Conservation (phyloP, 2,329 filamentous ascomycete genomes). For the Aspergillus chevalieri region DNA sequence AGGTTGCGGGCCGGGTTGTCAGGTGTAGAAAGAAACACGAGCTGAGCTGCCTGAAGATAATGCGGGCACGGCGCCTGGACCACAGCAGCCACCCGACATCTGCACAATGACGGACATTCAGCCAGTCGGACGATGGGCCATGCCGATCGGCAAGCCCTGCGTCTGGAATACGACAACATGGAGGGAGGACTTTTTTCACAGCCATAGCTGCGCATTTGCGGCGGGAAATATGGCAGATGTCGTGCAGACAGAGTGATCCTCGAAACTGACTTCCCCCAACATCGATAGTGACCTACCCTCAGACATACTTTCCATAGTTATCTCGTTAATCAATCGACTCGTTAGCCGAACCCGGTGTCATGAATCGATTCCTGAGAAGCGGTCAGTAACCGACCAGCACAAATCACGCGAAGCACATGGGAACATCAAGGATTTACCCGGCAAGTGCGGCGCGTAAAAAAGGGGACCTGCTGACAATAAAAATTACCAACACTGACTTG, state of each 20-base stretch:
- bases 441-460: not conserved
- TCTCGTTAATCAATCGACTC: not conserved
- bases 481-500: slow-evolving; percentile 11
- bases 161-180: slow-evolving; percentile 5
- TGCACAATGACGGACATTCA: slow-evolving; percentile 1
- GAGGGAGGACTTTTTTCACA: not conserved
- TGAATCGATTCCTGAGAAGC: not conserved
- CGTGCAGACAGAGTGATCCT: not conserved
- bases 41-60: not conserved
- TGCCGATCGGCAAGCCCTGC: not conserved
- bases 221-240: not conserved
- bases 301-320: not conserved
- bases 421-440: not conserved
- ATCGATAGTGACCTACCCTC: not conserved
- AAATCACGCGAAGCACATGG: not conserved
- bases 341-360: not conserved
- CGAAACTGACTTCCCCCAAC: not conserved
- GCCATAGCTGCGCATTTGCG: not conserved
- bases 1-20: slow-evolving; percentile 19
- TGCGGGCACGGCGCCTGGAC: not conserved
- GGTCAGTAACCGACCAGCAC: not conserved
- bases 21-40: slow-evolving; percentile 7
- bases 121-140: not conserved
- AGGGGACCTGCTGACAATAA: not conserved
- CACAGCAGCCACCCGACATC: slow-evolving; percentile 1